These are phyloP conservation scores for Coprinopsis cinerea DNA, from an alignment of 768 basidiomycete genomes.

Conservation along the genomic window DNA sequence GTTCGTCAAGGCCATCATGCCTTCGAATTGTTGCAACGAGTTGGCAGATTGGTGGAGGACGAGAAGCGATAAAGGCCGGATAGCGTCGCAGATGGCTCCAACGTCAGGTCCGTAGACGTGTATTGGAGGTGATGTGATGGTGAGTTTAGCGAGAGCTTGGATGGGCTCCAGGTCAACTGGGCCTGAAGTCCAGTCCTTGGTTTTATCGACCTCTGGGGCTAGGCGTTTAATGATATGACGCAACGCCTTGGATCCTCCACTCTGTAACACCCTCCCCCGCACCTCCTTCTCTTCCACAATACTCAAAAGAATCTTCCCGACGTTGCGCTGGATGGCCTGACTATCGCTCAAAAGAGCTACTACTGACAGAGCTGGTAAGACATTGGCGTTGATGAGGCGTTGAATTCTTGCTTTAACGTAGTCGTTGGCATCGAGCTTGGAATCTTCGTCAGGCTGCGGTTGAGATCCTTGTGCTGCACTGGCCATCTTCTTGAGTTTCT, in stretches of 20 bases:
- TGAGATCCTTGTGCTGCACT: conserved; percentile 27
- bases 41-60: conserved; percentile 63
- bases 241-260: conserved; percentile 71
- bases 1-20: conserved; percentile 95
- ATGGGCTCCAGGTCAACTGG: conserved; percentile 49
- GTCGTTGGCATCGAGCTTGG: conserved; percentile 56
- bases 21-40: conserved; percentile 85
- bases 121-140: conserved; percentile 86
- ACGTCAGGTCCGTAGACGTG: conserved; percentile 88
- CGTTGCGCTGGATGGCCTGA: conserved; percentile 46
- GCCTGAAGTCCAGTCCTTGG: conserved; percentile 19
- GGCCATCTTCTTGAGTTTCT: conserved; percentile 75
- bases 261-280: conserved; percentile 69
- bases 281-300: conserved; percentile 75
- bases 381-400: conserved; percentile 54
- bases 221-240: conserved; percentile 49
- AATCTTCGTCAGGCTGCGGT: conserved; percentile 24
- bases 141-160: conserved; percentile 88
- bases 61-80: conserved; percentile 72
- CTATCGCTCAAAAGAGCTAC: conserved; percentile 60
- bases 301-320: conserved; percentile 60
- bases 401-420: conserved; percentile 59
- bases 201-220: conserved; percentile 23
- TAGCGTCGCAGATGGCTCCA: conserved; percentile 72
- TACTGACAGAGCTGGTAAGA: conserved; percentile 53